These are phyloP conservation scores for Chrysosporium keratinophilum DNA, from an alignment of 2,329 filamentous ascomycete genomes.

Conservation along the genomic window DNA sequence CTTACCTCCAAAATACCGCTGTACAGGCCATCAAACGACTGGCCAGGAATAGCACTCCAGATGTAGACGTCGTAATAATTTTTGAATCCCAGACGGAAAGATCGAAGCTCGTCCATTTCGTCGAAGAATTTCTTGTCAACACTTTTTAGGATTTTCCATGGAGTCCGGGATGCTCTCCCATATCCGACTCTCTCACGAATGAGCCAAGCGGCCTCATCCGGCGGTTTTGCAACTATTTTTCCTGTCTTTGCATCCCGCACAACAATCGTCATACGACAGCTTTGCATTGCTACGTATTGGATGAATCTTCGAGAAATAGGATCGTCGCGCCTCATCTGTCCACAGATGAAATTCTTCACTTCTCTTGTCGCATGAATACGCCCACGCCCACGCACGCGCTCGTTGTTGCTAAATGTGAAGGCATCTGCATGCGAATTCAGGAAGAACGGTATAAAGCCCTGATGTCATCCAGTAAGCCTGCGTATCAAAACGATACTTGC, in stretches of 20 bases:
- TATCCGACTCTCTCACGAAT: constrained; percentile 31
- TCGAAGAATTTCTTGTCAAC: constrained; percentile 34
- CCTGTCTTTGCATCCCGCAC: constrained; percentile 37
- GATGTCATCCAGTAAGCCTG: constrained; percentile 15
- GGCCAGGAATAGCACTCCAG: constrained; percentile 32
- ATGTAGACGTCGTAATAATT: constrained; percentile 38
- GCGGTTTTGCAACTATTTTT: constrained; percentile 28
- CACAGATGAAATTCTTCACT: constrained; percentile 35
- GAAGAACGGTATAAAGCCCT: constrained; percentile 32
- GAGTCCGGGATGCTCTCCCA: constrained; percentile 32
- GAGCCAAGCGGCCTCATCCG: constrained; percentile 33
- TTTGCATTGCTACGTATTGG: constrained; percentile 36
- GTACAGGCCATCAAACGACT: constrained; percentile 23
- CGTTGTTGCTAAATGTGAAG: constrained; percentile 22
- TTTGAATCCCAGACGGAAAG: constrained; percentile 35
- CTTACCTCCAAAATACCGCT: constrained; percentile 24
- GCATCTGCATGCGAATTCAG: constrained; percentile 26
- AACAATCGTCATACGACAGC: constrained; percentile 28
- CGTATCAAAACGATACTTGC: neutral
- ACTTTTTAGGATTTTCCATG: constrained; percentile 28
- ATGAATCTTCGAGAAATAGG: constrained; percentile 34
- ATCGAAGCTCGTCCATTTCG: constrained; percentile 28
- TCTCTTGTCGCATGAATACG: constrained; percentile 26
- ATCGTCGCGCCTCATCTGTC: constrained; percentile 36
- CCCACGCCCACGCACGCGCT: constrained; percentile 10